These are phyloP conservation scores for Voacanga thouarsii DNA, from an alignment of 257 asterid species.

Conservation along the genomic window DNA sequence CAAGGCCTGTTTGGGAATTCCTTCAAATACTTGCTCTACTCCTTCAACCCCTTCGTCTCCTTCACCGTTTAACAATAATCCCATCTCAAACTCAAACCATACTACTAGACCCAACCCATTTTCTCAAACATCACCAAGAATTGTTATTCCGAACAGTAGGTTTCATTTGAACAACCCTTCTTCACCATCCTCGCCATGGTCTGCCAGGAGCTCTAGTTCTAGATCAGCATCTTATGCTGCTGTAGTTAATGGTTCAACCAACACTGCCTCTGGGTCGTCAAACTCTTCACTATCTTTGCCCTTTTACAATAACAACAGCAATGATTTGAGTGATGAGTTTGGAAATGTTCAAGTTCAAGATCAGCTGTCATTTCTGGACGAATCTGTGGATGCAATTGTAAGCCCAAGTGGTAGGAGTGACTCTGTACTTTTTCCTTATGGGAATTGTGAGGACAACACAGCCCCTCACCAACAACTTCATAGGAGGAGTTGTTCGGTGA, in stretches of 20 bases:
- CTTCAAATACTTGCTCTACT: constrained; percentile 34
- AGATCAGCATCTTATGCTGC: constrained; percentile 59
- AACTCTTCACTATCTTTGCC: constrained; percentile 40
- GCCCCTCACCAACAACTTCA: constrained; percentile 45
- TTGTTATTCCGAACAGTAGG: constrained; percentile 52
- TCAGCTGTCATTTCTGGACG: constrained; percentile 59
- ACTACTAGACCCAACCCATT: constrained; percentile 34
- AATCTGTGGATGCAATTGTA: constrained; percentile 59
- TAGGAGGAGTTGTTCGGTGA: constrained; percentile 79
- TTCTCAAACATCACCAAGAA: constrained; percentile 49
- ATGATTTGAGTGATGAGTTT: constrained; percentile 34
- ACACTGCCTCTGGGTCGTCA: constrained; percentile 39
- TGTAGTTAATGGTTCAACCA: constrained; percentile 48
- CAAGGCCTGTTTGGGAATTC: constrained; percentile 44
- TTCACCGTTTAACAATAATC: constrained; percentile 22
- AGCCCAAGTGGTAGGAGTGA: constrained; percentile 93
- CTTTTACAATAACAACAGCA: constrained; percentile 30
- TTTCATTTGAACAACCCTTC: constrained; percentile 47
- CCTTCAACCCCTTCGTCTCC: constrained; percentile 38
- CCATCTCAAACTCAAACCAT: constrained; percentile 24
- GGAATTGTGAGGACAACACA: constrained; percentile 41
- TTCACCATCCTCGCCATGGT: constrained; percentile 51
- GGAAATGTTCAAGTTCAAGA: constrained; percentile 41
- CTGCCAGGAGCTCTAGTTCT: constrained; percentile 48
- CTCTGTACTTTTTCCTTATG: constrained; percentile 58